Evolutionary conservation across 768 basidiomycete genomes (phyloP).

Genomic region (Austroboletus eburneus): DNA sequence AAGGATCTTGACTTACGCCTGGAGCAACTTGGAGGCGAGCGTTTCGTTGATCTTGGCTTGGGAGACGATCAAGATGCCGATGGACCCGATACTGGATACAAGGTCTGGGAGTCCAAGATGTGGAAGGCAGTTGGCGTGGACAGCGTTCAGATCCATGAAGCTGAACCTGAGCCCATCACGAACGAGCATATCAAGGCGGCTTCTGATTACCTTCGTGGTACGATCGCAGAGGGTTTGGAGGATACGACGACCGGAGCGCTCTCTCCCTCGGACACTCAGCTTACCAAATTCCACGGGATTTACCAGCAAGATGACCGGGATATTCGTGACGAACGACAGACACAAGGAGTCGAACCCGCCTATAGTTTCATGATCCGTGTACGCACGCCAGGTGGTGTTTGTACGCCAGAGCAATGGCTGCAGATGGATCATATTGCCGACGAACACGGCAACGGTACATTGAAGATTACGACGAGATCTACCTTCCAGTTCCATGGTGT

Average conservation of each 20-base stretch:
- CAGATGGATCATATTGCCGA: conserved; percentile 96
- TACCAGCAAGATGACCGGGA: conserved; percentile 98
- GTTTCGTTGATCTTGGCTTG: conserved; percentile 71
- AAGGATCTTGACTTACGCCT: conserved; percentile 86
- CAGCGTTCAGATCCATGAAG: conserved; percentile 79
- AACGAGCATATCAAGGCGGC: conserved; percentile 99
- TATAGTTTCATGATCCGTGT: conserved; percentile 99
- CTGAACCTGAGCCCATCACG: conserved; percentile 94
- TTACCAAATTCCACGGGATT: conserved; percentile 97
- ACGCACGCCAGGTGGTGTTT: conserved; percentile 94
- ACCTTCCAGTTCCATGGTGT: conserved; percentile 99
- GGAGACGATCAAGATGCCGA: conserved; percentile 98
- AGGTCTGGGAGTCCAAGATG: conserved; percentile 85
- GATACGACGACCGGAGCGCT: conserved; percentile 89
- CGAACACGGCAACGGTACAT: conserved; percentile 87
- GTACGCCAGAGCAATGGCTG: conserved; percentile 87
- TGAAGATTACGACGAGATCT: conserved; percentile 96
- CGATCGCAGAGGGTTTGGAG: conserved; percentile 86
- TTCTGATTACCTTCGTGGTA: conserved; percentile 88
- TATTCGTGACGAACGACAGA: conserved; percentile 93
- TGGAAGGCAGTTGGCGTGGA: conserved; percentile 97
- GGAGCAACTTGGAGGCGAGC: conserved; percentile 73
- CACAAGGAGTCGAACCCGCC: conserved; percentile 90
- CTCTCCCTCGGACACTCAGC: conserved; percentile 83
- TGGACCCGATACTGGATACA: conserved; percentile 94